Evolutionary conservation across 805 yeast species (phyloP).

Genomic region (Ogataea angusta): DNA sequence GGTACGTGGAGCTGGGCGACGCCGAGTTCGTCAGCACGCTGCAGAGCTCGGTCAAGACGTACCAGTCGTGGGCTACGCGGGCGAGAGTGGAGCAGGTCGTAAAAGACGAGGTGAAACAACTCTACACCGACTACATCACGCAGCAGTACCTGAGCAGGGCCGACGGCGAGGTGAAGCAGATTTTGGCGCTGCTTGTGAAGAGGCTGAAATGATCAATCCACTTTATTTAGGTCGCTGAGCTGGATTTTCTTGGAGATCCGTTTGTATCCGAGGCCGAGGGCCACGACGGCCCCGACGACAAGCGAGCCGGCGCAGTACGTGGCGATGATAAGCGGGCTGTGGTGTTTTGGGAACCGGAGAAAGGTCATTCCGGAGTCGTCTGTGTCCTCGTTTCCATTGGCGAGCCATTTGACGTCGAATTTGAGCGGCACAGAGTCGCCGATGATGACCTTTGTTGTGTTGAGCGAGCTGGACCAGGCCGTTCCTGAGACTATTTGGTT

Average conservation of each 20-base stretch:
- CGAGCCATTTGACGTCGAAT: constrained; percentile 57
- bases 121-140: constrained; percentile 33
- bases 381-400: constrained; percentile 3
- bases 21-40: constrained; percentile 54
- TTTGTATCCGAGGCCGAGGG: constrained; percentile 24
- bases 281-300: constrained; percentile 24
- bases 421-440: constrained; percentile 59
- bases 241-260: constrained; percentile 24
- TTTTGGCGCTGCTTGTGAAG: constrained; percentile 25
- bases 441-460: constrained; percentile 59
- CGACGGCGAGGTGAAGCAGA: constrained; percentile 20
- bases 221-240: constrained; percentile 23
- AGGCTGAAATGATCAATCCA: constrained; percentile 27
- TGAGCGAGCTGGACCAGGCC: constrained; percentile 60
- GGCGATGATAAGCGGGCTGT: constrained; percentile 7
- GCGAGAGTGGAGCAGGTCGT: constrained; percentile 27
- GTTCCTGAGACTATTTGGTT: constrained; percentile 48
- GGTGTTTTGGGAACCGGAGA: constrained; percentile 11
- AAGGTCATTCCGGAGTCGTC: constrained; percentile 11
- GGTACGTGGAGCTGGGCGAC: constrained; percentile 42
- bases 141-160: constrained; percentile 22
- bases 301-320: constrained; percentile 15
- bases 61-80: constrained; percentile 50
- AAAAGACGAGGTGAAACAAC: constrained; percentile 31
- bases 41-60: constrained; percentile 69